These are phyloP conservation scores for Zygotorulaspora chibaensis DNA, from an alignment of 805 yeast genomes.

Conservation along the genomic window DNA sequence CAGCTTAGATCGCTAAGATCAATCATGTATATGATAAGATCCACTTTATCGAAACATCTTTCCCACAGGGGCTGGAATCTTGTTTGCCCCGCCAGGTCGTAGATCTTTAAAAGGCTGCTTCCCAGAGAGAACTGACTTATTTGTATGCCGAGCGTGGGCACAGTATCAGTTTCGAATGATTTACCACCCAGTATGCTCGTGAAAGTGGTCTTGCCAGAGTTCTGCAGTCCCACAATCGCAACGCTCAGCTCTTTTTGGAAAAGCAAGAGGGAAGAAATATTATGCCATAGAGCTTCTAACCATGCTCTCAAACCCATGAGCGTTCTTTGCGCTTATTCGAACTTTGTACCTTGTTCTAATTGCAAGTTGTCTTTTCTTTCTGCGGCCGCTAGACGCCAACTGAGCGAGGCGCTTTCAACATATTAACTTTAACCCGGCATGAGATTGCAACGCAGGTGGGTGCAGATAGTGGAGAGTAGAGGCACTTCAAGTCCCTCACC, in stretches of 20 bases:
- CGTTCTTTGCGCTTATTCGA: neutral
- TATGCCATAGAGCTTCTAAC: constrained; percentile 16
- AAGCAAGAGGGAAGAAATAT: constrained; percentile 15
- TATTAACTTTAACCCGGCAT: too few species aligned
- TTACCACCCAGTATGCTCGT: constrained; percentile 15
- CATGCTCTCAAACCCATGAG: constrained; percentile 13
- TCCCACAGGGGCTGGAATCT: constrained; percentile 25
- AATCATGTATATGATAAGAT: constrained; percentile 21
- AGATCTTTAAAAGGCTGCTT: constrained; percentile 15
- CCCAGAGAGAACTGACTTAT: constrained; percentile 16
- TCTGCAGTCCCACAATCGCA: constrained; percentile 22
- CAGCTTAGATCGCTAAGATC: constrained; percentile 21
- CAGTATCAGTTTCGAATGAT: constrained; percentile 22
- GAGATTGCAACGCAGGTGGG: too few species aligned
- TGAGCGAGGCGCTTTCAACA: too few species aligned
- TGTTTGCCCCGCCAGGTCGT: constrained; percentile 23
- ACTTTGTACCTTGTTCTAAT: neutral
- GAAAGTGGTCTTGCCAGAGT: constrained; percentile 24
- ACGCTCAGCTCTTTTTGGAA: constrained; percentile 20
- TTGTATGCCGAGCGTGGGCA: constrained; percentile 22
- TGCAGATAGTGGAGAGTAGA: too few species aligned
- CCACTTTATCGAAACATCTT: constrained; percentile 20
- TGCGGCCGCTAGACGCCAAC: too few species aligned
- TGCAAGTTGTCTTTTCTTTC: neutral
- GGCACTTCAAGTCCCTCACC: too few species aligned